These are phyloP conservation scores for Trifolium repens DNA, from an alignment of 306 rosid genomes.

Conservation along the genomic window DNA sequence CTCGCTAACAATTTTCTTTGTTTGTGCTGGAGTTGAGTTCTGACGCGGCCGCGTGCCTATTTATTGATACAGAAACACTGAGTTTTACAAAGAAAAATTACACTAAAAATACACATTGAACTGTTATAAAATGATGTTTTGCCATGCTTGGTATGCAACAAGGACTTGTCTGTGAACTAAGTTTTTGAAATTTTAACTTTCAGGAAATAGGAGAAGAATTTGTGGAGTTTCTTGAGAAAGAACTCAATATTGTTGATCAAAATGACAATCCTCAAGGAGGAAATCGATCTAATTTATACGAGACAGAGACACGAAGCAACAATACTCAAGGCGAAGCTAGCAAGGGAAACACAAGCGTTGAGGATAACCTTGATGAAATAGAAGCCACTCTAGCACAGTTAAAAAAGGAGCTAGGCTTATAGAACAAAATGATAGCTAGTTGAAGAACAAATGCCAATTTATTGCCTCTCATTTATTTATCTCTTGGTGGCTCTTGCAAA, in stretches of 20 bases:
- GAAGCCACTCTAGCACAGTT: constrained; percentile 91
- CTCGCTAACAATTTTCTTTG: constrained; percentile 10
- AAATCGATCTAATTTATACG: constrained; percentile 47
- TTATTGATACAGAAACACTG: too few species aligned
- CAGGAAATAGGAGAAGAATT: constrained; percentile 99
- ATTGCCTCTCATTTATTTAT: constrained; percentile 27
- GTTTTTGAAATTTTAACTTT: constrained; percentile 36
- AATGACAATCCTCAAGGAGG: constrained; percentile 46
- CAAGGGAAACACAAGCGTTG: constrained; percentile 60
- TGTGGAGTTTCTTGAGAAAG: constrained; percentile 96
- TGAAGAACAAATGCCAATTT: constrained; percentile 15
- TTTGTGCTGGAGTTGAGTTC: constrained; percentile 20
- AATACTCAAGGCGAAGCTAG: constrained; percentile 46
- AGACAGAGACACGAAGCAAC: constrained; percentile 43
- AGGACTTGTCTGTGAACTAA: constrained; percentile 6
- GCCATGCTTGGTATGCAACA: neutral
- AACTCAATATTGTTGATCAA: constrained; percentile 68
- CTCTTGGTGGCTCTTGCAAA: constrained; percentile 33
- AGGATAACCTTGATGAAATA: constrained; percentile 82
- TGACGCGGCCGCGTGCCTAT: neutral
- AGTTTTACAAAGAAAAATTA: too few species aligned
- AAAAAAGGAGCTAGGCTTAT: constrained; percentile 89
- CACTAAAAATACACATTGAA: too few species aligned
- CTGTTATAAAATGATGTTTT: too few species aligned
- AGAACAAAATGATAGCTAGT: constrained; percentile 36